These are phyloP conservation scores for Marasmius sp. DNA, from an alignment of 1,284 basidiomycete genomes.

Conservation along the genomic window DNA sequence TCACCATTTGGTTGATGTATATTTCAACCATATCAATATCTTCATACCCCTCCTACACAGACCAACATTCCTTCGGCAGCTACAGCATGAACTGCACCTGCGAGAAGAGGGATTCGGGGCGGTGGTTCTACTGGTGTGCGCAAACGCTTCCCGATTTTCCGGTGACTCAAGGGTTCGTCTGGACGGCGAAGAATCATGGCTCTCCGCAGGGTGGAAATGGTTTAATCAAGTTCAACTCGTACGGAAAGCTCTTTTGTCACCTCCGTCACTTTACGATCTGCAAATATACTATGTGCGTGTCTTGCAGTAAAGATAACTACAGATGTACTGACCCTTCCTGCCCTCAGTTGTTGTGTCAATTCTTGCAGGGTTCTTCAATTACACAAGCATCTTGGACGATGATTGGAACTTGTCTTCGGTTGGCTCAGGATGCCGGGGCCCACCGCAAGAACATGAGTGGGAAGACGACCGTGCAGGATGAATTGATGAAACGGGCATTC, in stretches of 20 bases:
- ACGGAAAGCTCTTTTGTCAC: conserved; percentile 44
- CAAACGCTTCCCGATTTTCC: conserved; percentile 59
- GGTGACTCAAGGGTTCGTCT: conserved; percentile 56
- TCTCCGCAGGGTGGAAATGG: conserved; percentile 75
- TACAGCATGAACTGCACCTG: conserved; percentile 43
- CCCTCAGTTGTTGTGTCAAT: conserved; percentile 42
- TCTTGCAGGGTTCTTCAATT: conserved; percentile 57
- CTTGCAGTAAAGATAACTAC: neutral
- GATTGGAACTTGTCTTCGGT: conserved; percentile 66
- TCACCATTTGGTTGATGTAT: conserved; percentile 10
- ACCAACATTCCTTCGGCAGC: conserved; percentile 9
- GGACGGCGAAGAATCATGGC: conserved; percentile 34
- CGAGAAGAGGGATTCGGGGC: conserved; percentile 55
- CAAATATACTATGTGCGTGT: conserved; percentile 46
- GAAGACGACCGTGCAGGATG: conserved; percentile 49
- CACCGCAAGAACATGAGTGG: conserved; percentile 48
- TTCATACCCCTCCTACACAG: conserved; percentile 36
- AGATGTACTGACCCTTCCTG: neutral
- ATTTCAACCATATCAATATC: conserved; percentile 2
- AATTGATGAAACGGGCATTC: conserved; percentile 78
- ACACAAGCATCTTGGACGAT: conserved; percentile 74
- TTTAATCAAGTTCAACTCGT: conserved; percentile 62
- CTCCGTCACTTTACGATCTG: conserved; percentile 58
- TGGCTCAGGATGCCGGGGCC: conserved; percentile 69
- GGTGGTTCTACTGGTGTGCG: conserved; percentile 63